Evolutionary conservation across 495 filamentous ascomycete genomes (phyloP).

Genomic region (Xylaria longipes): DNA sequence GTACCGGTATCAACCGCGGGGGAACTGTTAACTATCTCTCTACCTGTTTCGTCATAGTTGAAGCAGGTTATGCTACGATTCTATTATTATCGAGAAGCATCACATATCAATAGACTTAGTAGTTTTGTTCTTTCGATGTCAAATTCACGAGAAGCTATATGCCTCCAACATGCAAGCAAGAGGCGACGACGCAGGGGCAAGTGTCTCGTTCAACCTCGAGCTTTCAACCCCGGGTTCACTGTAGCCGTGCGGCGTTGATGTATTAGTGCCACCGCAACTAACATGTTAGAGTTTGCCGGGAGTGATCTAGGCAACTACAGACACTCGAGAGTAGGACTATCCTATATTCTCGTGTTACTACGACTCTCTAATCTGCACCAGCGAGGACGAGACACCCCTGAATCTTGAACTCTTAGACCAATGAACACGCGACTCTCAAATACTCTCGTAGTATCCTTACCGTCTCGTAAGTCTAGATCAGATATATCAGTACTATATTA

Average conservation of each 20-base stretch:
- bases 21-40: not conserved
- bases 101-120: not conserved
- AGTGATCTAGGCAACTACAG: constrained; percentile 10
- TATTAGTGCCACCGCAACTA: not conserved
- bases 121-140: not conserved
- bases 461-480: not conserved
- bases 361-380: not conserved
- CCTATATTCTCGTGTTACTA: not conserved
- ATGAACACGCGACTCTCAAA: not conserved
- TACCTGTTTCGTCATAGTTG: not conserved
- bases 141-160: not conserved
- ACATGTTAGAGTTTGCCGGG: not conserved
- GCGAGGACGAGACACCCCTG: not conserved
- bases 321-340: not conserved
- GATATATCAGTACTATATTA: not conserved
- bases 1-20: not conserved
- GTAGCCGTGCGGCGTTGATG: constrained; percentile 8
- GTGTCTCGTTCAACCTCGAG: not conserved
- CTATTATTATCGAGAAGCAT: constrained; percentile 11
- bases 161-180: constrained; percentile 13
- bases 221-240: not conserved
- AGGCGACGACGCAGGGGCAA: constrained; percentile 19
- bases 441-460: constrained; percentile 5
- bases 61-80: not conserved
- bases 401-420: not conserved